Evolutionary conservation across 2,329 filamentous ascomycete genomes (phyloP), one percentile per base, ranked within the genome.

Genomic region (Ascochyta clinopodiicola): DNA sequence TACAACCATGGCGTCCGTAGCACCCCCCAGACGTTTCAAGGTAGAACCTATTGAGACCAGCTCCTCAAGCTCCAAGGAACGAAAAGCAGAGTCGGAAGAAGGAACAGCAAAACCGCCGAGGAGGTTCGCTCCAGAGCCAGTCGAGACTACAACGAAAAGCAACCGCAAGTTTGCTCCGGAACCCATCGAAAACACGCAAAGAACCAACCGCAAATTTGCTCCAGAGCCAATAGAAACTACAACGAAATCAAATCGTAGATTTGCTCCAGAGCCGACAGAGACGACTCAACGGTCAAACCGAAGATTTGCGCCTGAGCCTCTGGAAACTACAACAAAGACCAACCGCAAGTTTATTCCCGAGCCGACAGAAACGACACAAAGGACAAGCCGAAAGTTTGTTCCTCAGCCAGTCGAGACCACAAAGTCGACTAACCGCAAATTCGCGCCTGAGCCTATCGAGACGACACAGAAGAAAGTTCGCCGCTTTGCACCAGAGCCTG

Each of bases 341-440:
- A 59, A 57, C 21, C 62, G 76, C 19, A 61, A 52, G 25, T 72
- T 69, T 47, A 53, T 59, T 22, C 61, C 66, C 13, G 58, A 69
- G 45, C 64, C 67, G 15, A 45, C 64, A 21, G 71, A 74, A 35
- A 73, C 66, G 5, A 64, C 63, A 0, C 59, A 57, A 25, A 68
- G 47, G 37, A 67, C 82, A 36, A 84, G 82, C 27, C 52, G 61
- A 22, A 85, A 85, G 64, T 91, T 91, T 76, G 81, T 80, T 34
- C 88, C 88, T 32, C 82, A 89, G 51, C 88, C 88, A 15, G 85
- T 93, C 60, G 90, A 93, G 74, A 91, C 89, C 8, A 88, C 84
- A 2, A 56, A 50, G 34, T 64, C 52, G 27, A 84, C 83, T 25
- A 84, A 83, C 29, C 83, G 86, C 44, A 86, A 60, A 27, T 74